phyloP scores from a whole-genome alignment of 2,329 filamentous ascomycete genomes.

The Thermothelomyces thermophilus region DNA sequence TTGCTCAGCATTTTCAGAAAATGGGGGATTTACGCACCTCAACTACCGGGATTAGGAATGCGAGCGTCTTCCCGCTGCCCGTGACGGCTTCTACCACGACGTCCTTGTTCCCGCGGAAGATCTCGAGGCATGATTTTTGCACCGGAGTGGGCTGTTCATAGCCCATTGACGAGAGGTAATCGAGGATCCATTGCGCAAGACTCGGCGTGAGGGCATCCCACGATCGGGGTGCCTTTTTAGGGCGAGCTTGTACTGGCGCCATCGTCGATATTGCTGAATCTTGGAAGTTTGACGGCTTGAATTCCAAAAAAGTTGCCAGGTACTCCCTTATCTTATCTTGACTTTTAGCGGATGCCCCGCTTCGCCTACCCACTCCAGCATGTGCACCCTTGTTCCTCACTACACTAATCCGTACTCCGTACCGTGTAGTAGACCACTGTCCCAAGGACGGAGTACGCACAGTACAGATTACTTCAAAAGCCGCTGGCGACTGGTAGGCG shows the following conservation, averaged over 20 bases:
- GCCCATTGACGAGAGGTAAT: slow-evolving; percentile 67
- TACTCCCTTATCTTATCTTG: not conserved
- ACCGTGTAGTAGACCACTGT: no score
- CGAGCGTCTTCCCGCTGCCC: slow-evolving; percentile 82
- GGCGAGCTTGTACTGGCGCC: slow-evolving; percentile 19
- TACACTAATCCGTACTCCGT: no score
- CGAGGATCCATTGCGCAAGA: slow-evolving; percentile 70
- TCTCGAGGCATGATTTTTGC: slow-evolving; percentile 70
- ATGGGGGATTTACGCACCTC: slow-evolving; percentile 38
- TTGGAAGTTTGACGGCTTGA: not conserved
- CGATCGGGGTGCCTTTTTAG: slow-evolving; percentile 36
- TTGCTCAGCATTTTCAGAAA: slow-evolving; percentile 35
- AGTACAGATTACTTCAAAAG: no score
- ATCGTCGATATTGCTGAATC: slow-evolving; percentile 9
- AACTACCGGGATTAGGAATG: slow-evolving; percentile 48
- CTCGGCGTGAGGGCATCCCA: slow-evolving; percentile 67
- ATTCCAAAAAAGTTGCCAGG: not conserved
- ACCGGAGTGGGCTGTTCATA: slow-evolving; percentile 75
- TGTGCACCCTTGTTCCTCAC: no score
- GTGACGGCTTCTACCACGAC: slow-evolving; percentile 80
- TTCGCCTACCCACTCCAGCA: no score
- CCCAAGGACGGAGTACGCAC: no score
- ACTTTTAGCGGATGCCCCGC: no score
- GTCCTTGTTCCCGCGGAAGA: slow-evolving; percentile 73
- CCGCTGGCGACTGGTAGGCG: no score